These are phyloP conservation scores for Aspergillus ustus DNA, from an alignment of 2,329 filamentous ascomycete species.

Conservation along the genomic window DNA sequence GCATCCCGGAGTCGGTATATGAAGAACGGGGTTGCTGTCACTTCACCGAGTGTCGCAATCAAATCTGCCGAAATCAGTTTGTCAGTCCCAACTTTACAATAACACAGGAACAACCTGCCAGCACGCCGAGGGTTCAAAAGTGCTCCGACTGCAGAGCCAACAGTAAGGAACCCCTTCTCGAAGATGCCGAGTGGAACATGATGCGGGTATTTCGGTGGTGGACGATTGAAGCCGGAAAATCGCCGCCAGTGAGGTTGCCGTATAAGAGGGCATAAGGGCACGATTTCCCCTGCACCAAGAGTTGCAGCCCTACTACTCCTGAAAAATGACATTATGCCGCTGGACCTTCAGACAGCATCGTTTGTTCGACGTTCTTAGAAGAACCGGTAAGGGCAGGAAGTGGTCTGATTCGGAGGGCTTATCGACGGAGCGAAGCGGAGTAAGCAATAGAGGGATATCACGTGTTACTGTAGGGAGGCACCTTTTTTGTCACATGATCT, in stretches of 20 bases:
- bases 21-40: slow-evolving; percentile 93
- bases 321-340: slow-evolving; percentile 35
- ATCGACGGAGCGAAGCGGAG: no score
- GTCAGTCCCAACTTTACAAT: not conserved
- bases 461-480: no score
- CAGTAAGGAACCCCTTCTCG: slow-evolving; percentile 73
- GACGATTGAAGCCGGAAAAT: slow-evolving; percentile 86
- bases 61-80: slow-evolving; percentile 64
- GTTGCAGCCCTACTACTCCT: slow-evolving; percentile 26
- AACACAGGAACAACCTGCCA: slow-evolving; percentile 52
- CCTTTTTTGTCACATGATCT: no score
- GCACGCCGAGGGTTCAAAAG: slow-evolving; percentile 77
- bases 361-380: slow-evolving; percentile 6
- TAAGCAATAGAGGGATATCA: no score
- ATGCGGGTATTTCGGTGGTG: slow-evolving; percentile 83
- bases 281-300: slow-evolving; percentile 21
- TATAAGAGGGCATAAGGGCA: slow-evolving; percentile 11
- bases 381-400: slow-evolving; percentile 7
- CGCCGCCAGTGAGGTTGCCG: slow-evolving; percentile 39
- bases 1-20: slow-evolving; percentile 87
- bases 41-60: slow-evolving; percentile 91
- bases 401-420: slow-evolving; percentile 25
- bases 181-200: slow-evolving; percentile 84
- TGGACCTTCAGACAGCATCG: slow-evolving; percentile 16
- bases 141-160: slow-evolving; percentile 64